Evolutionary conservation across 176 grass and related monocot species (phyloP).

Genomic region (Oryza longistaminata): DNA sequence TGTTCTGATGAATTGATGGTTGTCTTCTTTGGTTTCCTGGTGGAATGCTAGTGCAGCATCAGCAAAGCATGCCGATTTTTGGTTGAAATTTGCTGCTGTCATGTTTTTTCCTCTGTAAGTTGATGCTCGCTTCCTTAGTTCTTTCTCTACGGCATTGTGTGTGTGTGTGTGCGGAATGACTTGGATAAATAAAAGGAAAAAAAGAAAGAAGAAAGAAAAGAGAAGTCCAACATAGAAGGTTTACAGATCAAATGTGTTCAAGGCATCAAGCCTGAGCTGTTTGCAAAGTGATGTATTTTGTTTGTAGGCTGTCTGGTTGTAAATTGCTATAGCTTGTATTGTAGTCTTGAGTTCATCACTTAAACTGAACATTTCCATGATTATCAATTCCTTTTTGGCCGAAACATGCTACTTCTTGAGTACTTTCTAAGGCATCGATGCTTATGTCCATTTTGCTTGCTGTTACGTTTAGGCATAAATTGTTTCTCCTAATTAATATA

Average conservation of each 20-base stretch:
- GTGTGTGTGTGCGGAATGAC: slow-evolving; percentile 54
- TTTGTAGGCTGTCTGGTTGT: slow-evolving; percentile 30
- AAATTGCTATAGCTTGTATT: slow-evolving; percentile 20
- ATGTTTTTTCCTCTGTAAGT: slow-evolving; percentile 21
- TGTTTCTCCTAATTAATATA: neutral
- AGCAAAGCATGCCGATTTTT: neutral
- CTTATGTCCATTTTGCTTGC: slow-evolving; percentile 8
- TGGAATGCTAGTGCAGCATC: neutral
- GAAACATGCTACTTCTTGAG: neutral
- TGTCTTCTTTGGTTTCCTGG: neutral
- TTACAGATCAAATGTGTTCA: slow-evolving; percentile 34
- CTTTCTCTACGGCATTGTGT: slow-evolving; percentile 23
- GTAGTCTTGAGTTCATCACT: slow-evolving; percentile 19
- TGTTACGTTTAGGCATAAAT: neutral
- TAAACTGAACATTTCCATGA: slow-evolving; percentile 1
- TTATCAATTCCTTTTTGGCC: neutral
- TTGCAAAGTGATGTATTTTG: slow-evolving; percentile 19
- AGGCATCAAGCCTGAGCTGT: slow-evolving; percentile 19
- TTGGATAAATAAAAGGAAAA: slow-evolving; percentile 50
- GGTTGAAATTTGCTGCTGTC: slow-evolving; percentile 5
- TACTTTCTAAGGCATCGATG: neutral
- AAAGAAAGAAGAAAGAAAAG: neutral
- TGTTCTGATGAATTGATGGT: slow-evolving; percentile 48
- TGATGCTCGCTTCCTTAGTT: slow-evolving; percentile 9
- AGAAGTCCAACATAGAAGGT: slow-evolving; percentile 26